Evolutionary conservation across 805 yeast species (phyloP).

Genomic region (Blastobotrys chiropterorum): DNA sequence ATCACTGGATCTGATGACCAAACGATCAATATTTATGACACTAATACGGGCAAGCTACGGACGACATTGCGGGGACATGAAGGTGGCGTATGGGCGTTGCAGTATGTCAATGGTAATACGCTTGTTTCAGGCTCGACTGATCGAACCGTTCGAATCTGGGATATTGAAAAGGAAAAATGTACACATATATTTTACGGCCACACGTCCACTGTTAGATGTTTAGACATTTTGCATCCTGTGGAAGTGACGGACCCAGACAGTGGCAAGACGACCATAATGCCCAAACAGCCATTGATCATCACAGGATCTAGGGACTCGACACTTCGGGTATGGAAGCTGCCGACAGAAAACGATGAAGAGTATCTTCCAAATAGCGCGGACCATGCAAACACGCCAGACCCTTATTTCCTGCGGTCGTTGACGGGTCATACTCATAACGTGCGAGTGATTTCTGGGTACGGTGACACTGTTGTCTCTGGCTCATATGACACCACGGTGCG

Average conservation of each 20-base stretch:
- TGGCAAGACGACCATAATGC: constrained; percentile 51
- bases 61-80: constrained; percentile 76
- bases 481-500: constrained; percentile 86
- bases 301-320: constrained; percentile 88
- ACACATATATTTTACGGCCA: constrained; percentile 91
- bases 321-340: constrained; percentile 78
- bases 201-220: constrained; percentile 85
- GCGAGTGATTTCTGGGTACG: constrained; percentile 81
- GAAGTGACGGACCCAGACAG: constrained; percentile 41
- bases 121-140: constrained; percentile 93
- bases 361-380: constrained; percentile 6
- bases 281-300: constrained; percentile 62
- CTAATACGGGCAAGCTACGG: constrained; percentile 60
- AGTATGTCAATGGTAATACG: constrained; percentile 64
- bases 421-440: constrained; percentile 77
- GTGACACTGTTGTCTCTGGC: constrained; percentile 78
- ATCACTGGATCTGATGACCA: constrained; percentile 91
- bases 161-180: constrained; percentile 73
- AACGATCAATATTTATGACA: constrained; percentile 72
- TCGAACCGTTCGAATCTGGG: constrained; percentile 91
- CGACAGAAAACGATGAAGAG: constrained; percentile 38
- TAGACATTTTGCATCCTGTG: constrained; percentile 71
- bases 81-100: constrained; percentile 98
- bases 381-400: constrained; percentile 33
- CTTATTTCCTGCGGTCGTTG: constrained; percentile 61